Evolutionary conservation across 305 asterid genomes (phyloP), one percentile per base, ranked within the genome.

Genomic region (Fraxinus velutina): DNA sequence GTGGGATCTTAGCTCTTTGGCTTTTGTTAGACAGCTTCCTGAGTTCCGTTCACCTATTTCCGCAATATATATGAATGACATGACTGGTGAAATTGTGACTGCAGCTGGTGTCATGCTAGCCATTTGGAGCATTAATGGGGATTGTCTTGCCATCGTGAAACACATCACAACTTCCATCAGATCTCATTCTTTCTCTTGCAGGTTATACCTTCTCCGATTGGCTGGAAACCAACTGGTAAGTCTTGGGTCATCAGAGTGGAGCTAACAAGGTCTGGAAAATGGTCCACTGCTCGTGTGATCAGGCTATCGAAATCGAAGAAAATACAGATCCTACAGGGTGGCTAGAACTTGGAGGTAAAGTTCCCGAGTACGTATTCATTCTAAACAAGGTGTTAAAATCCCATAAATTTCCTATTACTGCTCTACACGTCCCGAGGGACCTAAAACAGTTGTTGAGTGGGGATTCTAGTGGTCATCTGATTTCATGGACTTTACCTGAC

Each of bases 101-200:
- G 98, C 98, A 2, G 97, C 99, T 7, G 98, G 99, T 32, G 92
- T 94, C 2, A 88, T 91, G 91, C 97, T 96, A 76, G 97, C 96
- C 39, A 89, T 94, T 36, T 96, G 99, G 99, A 94, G 97, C 89
- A 88, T 94, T 78, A 96, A 96, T 6, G 99, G 98, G 4, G 97
- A 93, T 85, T 96, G 99, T 85, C 97, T 96, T 44, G 97, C 99
- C 0, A 93, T 90, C 42, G 95, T 96, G 75, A 94, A 96, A 34
- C 88, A 89, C 99, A 7, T 96, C 99, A 17, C 99, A 96, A 83
- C 97, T 96, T 70, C 98, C 99, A 22, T 96, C 99, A 0, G 99
- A 96, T 84, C 91, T 87, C 87, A 92, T 96, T 73, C 86, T 90
- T 73, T 93, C 98, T 0, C 92, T 96, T 21, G 85, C 97, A 0